These are phyloP conservation scores for Lumnitzera racemosa DNA, from an alignment of 345 rosid species.

Conservation along the genomic window DNA sequence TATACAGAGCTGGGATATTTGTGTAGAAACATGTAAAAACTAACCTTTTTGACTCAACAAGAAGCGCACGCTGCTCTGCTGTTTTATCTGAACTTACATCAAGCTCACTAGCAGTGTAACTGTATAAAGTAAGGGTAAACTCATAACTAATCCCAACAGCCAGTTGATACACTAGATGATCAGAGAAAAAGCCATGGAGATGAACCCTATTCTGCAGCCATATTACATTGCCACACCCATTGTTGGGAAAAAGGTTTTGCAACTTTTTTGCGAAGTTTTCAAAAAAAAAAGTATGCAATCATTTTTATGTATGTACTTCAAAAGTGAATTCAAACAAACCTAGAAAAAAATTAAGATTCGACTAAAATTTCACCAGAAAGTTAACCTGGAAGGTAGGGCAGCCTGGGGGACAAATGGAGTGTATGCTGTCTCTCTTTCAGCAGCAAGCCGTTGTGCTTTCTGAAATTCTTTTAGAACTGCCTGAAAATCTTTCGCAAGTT, in stretches of 20 bases:
- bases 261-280: not conserved
- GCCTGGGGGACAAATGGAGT: conserved; percentile 70
- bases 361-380: not conserved
- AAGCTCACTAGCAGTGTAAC: conserved; percentile 41
- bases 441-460: conserved; percentile 96
- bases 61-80: conserved; percentile 66
- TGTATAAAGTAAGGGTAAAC: conserved; percentile 15
- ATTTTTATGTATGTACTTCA: not conserved
- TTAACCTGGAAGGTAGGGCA: conserved; percentile 63
- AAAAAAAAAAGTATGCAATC: not conserved
- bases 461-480: conserved; percentile 91
- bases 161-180: not conserved
- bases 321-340: not conserved
- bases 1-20: not conserved
- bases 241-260: not conserved
- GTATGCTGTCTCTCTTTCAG: conserved; percentile 91
- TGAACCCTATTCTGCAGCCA: too few relatives aligned
- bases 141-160: conserved; percentile 5
- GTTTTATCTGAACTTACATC: conserved; percentile 36
- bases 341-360: not conserved
- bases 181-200: too few relatives aligned
- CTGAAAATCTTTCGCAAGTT: conserved; percentile 97
- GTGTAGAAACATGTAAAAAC: conserved; percentile 6
- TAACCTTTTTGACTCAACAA: conserved; percentile 79
- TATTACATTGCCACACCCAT: too few relatives aligned